Base-by-base conservation (phyloP, 2,329 filamentous ascomycete genomes). In the Talaromyces rugulosus region DNA sequence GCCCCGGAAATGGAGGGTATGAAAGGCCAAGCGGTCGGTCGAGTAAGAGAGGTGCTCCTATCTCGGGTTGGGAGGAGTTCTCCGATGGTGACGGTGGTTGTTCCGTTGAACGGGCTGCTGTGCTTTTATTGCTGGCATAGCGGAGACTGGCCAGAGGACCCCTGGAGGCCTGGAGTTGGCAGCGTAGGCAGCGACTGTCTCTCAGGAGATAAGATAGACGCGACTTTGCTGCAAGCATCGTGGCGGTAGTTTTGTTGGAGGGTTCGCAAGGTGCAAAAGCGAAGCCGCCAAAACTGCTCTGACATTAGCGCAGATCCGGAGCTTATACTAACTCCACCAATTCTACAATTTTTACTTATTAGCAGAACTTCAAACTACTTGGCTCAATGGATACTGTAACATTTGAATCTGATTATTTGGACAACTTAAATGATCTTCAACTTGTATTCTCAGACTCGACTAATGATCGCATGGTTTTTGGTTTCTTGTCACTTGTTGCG, bases 11-110 rank as follows among this genome's bases (percentile, higher is more conserved):
- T 0, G 95, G 95, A 2, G 92, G 89, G 42, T 85, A 78, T 11
- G 83, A 81, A 76, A 96, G 86, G 65, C 95, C 95, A 67, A 99
- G 94, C 14, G 95, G 94, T 42, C 91, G 87, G 44, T 81, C 79
- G 59, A 88, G 80, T 1, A 80, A 79, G 56, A 81, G 79, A 7
- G 83, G 84, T 6, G 78, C 76, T n/a, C 16, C 36, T 70, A 84
- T 83, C 56, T 81, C 77, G n/a, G 57, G 64, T 74, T 68, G 53
- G 76, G 28, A 53, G 12, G 52, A 31, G 23, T 55, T 9, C 55
- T 57, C 42, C 61, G 44, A 30, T 56, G 60, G 18, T 40, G 44
- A 30, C 55, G 60, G 18, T 40, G 53, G 33, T 62, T 63, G 27
- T 40, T 40, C 33, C 33, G 33, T 14, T 62, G 50, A 33, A 64